Conservation (phyloP, 805 yeast genomes). For the Saccharomycopsis malanga region DNA sequence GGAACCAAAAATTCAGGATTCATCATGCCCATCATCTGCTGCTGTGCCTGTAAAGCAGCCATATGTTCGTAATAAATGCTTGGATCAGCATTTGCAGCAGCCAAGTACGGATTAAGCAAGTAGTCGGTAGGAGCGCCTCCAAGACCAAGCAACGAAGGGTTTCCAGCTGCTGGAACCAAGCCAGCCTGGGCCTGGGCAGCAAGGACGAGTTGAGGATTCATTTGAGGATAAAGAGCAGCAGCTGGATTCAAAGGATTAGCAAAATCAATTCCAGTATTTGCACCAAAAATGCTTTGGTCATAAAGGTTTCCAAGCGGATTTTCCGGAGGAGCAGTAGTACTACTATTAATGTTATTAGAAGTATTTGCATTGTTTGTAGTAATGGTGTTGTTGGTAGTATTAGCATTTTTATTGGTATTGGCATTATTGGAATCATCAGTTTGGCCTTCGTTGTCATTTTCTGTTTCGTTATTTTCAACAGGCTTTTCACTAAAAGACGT, state of each 20-base stretch:
- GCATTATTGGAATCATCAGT: too few relatives aligned
- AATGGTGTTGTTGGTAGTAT: background rate
- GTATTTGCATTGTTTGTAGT: background rate
- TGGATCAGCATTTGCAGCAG: conserved; percentile 1
- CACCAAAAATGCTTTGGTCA: too few relatives aligned
- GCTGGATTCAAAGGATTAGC: background rate
- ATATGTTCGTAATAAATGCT: conserved; percentile 9
- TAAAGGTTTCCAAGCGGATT: too few relatives aligned
- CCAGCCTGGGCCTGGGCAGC: background rate
- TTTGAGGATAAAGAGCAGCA: background rate
- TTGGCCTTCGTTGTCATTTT: background rate
- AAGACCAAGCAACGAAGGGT: background rate
- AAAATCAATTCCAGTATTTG: too few relatives aligned
- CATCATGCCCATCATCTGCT: conserved; percentile 13
- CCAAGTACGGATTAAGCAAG: conserved; percentile 5
- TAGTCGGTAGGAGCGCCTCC: background rate
- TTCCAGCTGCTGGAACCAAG: background rate
- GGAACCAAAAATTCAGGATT: background rate
- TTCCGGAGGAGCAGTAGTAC: too few relatives aligned
- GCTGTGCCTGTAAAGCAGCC: conserved; percentile 12
- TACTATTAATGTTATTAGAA: too few relatives aligned
- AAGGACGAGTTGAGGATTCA: background rate
- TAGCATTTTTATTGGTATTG: background rate
- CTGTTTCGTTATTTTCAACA: background rate
- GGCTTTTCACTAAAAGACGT: too few relatives aligned